Percentiles rank a stretch among this genome's conserved stretches.
Conservation (phyloP, 2,329 filamentous ascomycete species). For the Diaporthe helianthi region DNA sequence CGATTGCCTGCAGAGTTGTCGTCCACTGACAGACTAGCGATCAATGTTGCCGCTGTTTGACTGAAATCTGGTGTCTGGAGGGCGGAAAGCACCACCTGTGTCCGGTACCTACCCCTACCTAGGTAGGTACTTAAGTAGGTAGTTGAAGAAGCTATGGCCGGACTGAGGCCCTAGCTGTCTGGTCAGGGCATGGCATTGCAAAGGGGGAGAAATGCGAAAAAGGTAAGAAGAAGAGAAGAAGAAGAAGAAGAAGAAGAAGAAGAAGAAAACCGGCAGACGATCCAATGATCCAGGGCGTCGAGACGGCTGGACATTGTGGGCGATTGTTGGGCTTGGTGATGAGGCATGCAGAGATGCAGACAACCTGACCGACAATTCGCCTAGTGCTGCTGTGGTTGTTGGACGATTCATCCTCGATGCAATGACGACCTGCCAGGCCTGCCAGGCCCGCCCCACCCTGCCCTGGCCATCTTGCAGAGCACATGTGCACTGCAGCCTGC, state of each 20-base stretch:
- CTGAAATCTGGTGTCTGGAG: background rate
- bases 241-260: background rate
- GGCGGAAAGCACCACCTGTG: too few relatives aligned
- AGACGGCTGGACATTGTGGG: background rate
- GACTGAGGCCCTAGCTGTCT: background rate
- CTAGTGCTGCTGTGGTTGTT: slow-evolving; percentile 15
- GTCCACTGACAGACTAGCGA: too few relatives aligned
- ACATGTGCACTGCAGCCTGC: slow-evolving; percentile 4
- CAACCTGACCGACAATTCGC: slow-evolving; percentile 21
- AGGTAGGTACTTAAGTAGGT: background rate
- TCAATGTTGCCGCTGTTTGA: background rate
- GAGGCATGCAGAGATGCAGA: slow-evolving; percentile 13
- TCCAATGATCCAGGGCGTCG: slow-evolving; percentile 16
- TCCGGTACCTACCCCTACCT: too few relatives aligned
- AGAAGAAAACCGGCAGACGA: background rate
- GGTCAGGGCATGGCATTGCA: background rate
- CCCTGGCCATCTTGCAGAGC: slow-evolving; percentile 6
- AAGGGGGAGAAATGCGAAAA: background rate
- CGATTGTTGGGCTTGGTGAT: slow-evolving; percentile 13
- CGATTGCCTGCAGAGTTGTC: background rate
- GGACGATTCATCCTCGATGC: slow-evolving; percentile 17
- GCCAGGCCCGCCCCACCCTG: background rate
- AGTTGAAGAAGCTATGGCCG: slow-evolving; percentile 5
- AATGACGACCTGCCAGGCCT: slow-evolving; percentile 4
- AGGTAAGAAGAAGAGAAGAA: background rate